Evolutionary conservation across 805 yeast species (phyloP), one percentile per base, ranked within the genome.

Genomic region (Ogataea thermomethanolica): DNA sequence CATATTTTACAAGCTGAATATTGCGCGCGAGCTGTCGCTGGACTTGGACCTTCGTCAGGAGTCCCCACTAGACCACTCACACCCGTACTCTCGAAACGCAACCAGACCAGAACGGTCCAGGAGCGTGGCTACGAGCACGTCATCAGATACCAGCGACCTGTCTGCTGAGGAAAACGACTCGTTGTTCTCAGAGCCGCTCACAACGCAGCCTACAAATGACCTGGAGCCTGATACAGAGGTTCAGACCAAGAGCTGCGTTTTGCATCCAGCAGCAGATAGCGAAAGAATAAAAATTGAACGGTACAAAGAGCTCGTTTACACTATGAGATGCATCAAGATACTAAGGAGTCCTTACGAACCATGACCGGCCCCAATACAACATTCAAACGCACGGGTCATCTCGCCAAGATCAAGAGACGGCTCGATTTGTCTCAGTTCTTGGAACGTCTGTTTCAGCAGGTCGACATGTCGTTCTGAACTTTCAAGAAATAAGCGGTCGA

Each of bases 1-100:
- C 14, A 35, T 57, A 15, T 63, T 59, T 29, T 59, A 57, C 46
- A 61, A 61, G 35, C 41, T 62, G 12, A 59, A 59, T 38, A 52
- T 62, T 28, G 59, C 60, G 0, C 46, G 51, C 30, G 67, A 63
- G 31, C 17, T 63, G n/a, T 58, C 65, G 8, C 46, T 62, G 6
- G 66, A 62, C 23, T 42, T 63, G 7, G 64, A 62, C 14, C 23
- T 39, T 21, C 45, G 67, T 22, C 26, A 37, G 8, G 26, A 46
- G 2, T 36, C 40, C 5, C 66, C 66, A 5, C 21, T 39, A 1
- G 62, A 61, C 40, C 58, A 49, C 38, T 56, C 62, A 29, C 48
- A 58, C 23, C 67, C 67, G 2, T 49, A 65, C 31, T 37, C 59
- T 32, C 39, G 55, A 17, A 27, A 50, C 11, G 17, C 41, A 3